Base-by-base conservation (phyloP, 768 basidiomycete genomes). In the Termitomyces heimii region DNA sequence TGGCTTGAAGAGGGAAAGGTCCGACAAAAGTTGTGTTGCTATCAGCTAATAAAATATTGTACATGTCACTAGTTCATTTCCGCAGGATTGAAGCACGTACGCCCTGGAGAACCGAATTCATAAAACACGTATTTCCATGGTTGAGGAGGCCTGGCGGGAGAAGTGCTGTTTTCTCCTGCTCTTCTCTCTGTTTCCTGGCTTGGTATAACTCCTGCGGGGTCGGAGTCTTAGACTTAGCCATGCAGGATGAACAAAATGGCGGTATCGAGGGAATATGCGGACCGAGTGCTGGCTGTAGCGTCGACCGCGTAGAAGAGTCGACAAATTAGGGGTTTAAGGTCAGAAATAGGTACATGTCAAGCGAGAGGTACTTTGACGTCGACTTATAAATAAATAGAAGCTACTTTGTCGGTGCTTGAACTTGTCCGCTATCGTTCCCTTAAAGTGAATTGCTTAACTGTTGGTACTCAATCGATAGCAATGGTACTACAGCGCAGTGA, bases 71-170 rank as follows among this genome's bases (percentile, higher is more conserved):
- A 18, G 39, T n/a, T 24, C 46, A n/a, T n/a, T 37, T 26, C n/a
- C 20, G 32, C n/a, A 32, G 32, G 34, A 48, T 63, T 59, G 13
- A 62, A 66, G 49, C 18, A 84, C 85, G 62, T 72, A 88, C 89
- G 39, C 88, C 90, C 68, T 98, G 94, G 29, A 98, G 75, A 31
- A 94, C 92, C 32, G 92, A 94, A 72, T 96, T 98, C 88, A 95
- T 92, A 72, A 94, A 98, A 72, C 94, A 98, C 0, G 94, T 96
- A 68, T 92, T 92, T 43, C 88, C 87, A 73, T 91, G 88, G 67
- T 92, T 92, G 45, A 83, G 66, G 24, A 92, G 75, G 6, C 89
- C 89, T 4, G 89, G 88, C 0, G 89, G 89, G 10, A 90, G 73
- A 42, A 79, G 74, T 0, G 85, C 84, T 6, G 72, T 69, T 65